Conservation (phyloP, 2,329 filamentous ascomycete species). For the Aspergillus tamarii region DNA sequence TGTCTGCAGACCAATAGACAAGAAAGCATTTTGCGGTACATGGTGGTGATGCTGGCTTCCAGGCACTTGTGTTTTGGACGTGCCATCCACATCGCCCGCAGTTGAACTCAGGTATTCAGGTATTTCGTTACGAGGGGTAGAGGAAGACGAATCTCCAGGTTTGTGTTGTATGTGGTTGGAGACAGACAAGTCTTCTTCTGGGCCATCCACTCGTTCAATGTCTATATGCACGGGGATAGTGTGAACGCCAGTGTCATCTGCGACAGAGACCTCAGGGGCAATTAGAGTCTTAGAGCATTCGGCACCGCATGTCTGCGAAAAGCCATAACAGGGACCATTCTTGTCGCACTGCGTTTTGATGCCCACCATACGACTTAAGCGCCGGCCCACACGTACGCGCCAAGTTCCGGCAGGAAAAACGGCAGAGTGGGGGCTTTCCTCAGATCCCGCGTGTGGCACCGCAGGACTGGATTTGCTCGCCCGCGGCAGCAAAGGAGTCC, state of each 20-base stretch:
- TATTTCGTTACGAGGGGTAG: constrained; percentile 17
- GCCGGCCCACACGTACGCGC: constrained; percentile 39
- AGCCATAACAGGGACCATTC: constrained; percentile 63
- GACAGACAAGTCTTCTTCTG: constrained; percentile 12
- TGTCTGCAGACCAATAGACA: constrained; percentile 94
- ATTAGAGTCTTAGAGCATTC: constrained; percentile 59
- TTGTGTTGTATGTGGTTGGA: background rate
- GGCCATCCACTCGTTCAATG: constrained; percentile 14
- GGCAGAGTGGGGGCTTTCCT: constrained; percentile 19
- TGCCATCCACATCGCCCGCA: constrained; percentile 3
- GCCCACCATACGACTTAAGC: constrained; percentile 54
- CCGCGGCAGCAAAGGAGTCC: constrained; percentile 33
- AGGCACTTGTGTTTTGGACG: constrained; percentile 7
- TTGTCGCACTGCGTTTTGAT: constrained; percentile 58
- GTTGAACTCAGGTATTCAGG: constrained; percentile 12
- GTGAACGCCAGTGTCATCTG: constrained; percentile 21
- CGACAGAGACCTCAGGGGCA: constrained; percentile 14
- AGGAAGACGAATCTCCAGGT: constrained; percentile 10
- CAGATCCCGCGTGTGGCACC: constrained; percentile 15
- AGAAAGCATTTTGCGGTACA: constrained; percentile 88
- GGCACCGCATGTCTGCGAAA: constrained; percentile 63
- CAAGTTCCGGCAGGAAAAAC: constrained; percentile 34
- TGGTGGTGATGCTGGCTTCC: constrained; percentile 77
- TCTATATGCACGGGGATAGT: constrained; percentile 23
- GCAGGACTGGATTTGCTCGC: constrained; percentile 29